These are phyloP conservation scores for Tubosaeta sp. DNA, from an alignment of 768 basidiomycete species.

Conservation along the genomic window DNA sequence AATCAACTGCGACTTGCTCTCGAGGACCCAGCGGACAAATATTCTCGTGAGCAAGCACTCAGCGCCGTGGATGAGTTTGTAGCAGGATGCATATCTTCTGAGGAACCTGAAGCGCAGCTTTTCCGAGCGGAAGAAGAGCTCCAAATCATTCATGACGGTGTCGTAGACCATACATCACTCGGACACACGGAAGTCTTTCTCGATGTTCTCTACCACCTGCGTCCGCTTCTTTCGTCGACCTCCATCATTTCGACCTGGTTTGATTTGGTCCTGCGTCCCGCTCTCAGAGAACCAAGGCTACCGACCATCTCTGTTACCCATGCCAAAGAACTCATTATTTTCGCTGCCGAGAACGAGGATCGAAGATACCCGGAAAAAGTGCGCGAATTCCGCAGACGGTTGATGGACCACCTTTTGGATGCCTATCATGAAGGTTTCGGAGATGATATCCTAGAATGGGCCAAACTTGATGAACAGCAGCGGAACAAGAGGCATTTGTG, in stretches of 20 bases:
- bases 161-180: slow-evolving; percentile 58
- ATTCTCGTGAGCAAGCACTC: slow-evolving; percentile 47
- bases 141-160: slow-evolving; percentile 55
- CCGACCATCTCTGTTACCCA: slow-evolving; percentile 52
- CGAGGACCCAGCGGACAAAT: slow-evolving; percentile 48
- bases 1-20: slow-evolving; percentile 57
- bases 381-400: slow-evolving; percentile 58
- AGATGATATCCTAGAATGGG: slow-evolving; percentile 72
- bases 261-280: slow-evolving; percentile 72
- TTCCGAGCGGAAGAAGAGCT: slow-evolving; percentile 63
- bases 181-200: slow-evolving; percentile 66
- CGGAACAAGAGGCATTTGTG: slow-evolving; percentile 58
- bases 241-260: slow-evolving; percentile 80
- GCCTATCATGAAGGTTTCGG: slow-evolving; percentile 72
- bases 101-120: slow-evolving; percentile 42
- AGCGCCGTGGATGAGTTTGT: slow-evolving; percentile 53
- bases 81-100: slow-evolving; percentile 42
- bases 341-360: slow-evolving; percentile 50
- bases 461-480: slow-evolving; percentile 57
- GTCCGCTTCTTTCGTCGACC: slow-evolving; percentile 54
- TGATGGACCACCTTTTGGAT: slow-evolving; percentile 73
- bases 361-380: slow-evolving; percentile 46
- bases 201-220: slow-evolving; percentile 58
- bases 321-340: slow-evolving; percentile 69
- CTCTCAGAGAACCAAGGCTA: slow-evolving; percentile 69